Evolutionary conservation across 2,329 filamentous ascomycete species (phyloP), one percentile per base, ranked within the genome.

Genomic region (Colletotrichum salicis): DNA sequence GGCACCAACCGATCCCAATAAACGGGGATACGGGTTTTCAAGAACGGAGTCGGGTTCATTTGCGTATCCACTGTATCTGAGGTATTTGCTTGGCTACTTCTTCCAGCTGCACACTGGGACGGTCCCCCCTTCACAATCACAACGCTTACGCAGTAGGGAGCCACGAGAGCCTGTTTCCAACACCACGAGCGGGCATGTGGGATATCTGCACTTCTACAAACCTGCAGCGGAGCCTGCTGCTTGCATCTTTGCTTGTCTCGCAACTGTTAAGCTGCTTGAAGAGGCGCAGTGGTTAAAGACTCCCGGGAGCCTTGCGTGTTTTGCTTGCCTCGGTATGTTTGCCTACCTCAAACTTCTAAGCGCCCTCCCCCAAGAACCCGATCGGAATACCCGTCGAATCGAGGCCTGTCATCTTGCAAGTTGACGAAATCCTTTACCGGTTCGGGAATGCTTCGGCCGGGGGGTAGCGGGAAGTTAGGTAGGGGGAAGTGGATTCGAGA

Each of bases 371-470:
- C 58, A 41, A 52, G 45, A 62, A 27, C 29, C 12, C 60, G 60
- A 45, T 19, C 45, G 11, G 10, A 24, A 48, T n/a, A 62, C 60
- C 60, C 45, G 60, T 62, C 60, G 31, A 62, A 62, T 62, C 45
- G 41, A 48, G 35, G 45, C 45, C 60, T 37, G 58, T 48, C 27
- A 12, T 22, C 27, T 29, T 29, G 27, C 2, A 29, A 29, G 27
- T 8, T 24, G 37, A 48, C 58, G 37, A 29, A 31, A 37, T 6
- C 37, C n/a, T 48, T 35, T 35, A 8, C 58, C 37, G 45, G 37
- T 22, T 61, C 58, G n/a, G 37, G 37, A 15, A 5, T 27, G 33
- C 13, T 10, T 29, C 58, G 45, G n/a, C 19, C 31, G 27, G 27
- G 35, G 19, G 33, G 8, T 19, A 61, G 19, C 37, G 59, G n/a